phyloP scores from a whole-genome alignment of 768 basidiomycete species.

The Cubamyces lactineus region DNA sequence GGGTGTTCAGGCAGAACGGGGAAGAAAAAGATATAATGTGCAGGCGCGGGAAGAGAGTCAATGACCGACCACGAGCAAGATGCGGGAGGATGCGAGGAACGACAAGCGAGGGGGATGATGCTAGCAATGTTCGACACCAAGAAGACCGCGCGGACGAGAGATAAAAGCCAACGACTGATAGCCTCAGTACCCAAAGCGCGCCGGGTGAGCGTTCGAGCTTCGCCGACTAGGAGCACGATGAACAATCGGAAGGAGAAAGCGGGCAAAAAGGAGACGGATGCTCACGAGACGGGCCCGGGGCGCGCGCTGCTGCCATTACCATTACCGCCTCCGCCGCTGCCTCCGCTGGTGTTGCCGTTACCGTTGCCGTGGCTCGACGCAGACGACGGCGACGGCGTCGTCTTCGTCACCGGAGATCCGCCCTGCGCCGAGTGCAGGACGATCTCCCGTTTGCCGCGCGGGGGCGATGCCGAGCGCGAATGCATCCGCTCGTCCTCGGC shows the following conservation, averaged over 20 bases:
- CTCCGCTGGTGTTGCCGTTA: neutral
- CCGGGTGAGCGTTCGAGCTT: conserved; percentile 8
- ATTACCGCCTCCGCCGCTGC: neutral
- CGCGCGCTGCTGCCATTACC: neutral
- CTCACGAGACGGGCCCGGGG: conserved; percentile 19
- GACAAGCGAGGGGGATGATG: neutral
- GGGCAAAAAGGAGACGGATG: conserved; percentile 6
- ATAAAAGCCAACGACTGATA: no score
- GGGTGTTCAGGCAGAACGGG: neutral
- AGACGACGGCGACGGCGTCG: conserved; percentile 55
- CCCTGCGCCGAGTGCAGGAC: conserved; percentile 48
- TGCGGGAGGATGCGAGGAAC: neutral
- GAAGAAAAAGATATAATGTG: neutral
- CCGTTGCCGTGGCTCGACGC: conserved; percentile 45
- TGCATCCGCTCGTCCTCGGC: conserved; percentile 56
- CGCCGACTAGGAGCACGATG: conserved; percentile 16
- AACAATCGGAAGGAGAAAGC: conserved; percentile 5
- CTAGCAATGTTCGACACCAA: neutral
- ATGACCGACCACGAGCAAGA: neutral
- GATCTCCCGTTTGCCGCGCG: conserved; percentile 56
- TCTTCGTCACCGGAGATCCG: conserved; percentile 50
- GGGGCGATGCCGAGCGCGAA: conserved; percentile 42
- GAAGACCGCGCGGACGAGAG: neutral
- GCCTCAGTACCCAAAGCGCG: conserved; percentile 3
- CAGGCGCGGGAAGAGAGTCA: neutral